Evolutionary conservation across 1,284 basidiomycete genomes (phyloP).

Genomic region (Ustilago vetiveriae): DNA sequence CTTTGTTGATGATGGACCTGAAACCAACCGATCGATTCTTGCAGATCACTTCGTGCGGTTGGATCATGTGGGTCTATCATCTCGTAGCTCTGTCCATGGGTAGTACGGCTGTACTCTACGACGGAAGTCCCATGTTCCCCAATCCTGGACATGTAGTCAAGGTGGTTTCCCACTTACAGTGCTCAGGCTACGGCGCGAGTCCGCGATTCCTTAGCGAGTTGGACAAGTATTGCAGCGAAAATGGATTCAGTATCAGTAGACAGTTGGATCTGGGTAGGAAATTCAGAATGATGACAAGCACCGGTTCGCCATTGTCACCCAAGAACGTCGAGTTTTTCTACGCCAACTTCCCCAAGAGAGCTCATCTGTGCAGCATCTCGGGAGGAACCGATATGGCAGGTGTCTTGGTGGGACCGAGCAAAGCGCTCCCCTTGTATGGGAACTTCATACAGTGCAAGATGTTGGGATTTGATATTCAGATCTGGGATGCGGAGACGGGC

Average conservation of each 20-base stretch:
- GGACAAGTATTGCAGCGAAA: constrained; percentile 29
- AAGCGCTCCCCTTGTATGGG: constrained; percentile 59
- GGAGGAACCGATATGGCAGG: constrained; percentile 66
- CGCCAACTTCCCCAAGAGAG: constrained; percentile 37
- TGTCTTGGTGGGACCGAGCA: constrained; percentile 53
- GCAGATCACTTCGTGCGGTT: constrained; percentile 62
- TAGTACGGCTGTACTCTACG: constrained; percentile 61
- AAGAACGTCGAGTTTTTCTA: constrained; percentile 60
- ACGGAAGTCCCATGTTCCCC: constrained; percentile 65
- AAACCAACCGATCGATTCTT: constrained; percentile 57
- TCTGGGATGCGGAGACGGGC: constrained; percentile 50
- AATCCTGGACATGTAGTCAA: constrained; percentile 50
- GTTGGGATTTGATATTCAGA: constrained; percentile 62
- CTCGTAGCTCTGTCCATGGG: constrained; percentile 55
- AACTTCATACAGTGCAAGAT: constrained; percentile 62
- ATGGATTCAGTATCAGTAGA: constrained; percentile 5
- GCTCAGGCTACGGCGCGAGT: constrained; percentile 60
- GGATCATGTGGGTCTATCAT: constrained; percentile 66
- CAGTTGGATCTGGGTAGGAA: constrained; percentile 43
- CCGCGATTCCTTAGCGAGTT: constrained; percentile 55
- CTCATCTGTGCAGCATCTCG: constrained; percentile 47
- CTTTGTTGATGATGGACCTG: constrained; percentile 43
- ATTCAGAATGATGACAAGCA: constrained; percentile 62
- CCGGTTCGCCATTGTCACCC: constrained; percentile 62
- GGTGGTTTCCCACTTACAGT: constrained; percentile 57